A percentile compares a stretch with the other conserved stretches of the same genome.
phyloP scores from a whole-genome alignment of 2,329 filamentous ascomycete genomes.

The Beauveria medogensis region DNA sequence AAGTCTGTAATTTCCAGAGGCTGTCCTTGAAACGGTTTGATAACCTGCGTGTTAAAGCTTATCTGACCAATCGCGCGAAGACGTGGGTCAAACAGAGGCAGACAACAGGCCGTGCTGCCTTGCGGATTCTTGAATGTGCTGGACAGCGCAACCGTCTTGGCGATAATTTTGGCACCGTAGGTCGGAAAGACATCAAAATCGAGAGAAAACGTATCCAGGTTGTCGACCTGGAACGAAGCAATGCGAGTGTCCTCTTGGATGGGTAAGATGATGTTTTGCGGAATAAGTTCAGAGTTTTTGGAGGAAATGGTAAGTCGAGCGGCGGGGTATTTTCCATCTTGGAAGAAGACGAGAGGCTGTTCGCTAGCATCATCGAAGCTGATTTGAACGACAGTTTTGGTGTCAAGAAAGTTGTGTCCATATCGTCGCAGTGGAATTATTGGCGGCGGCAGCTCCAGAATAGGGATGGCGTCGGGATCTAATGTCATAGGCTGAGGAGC shows the following conservation, averaged over 20 bases:
- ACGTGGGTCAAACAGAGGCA: conserved; percentile 88
- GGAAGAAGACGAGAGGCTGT: conserved; percentile 84
- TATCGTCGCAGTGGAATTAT: conserved; percentile 93
- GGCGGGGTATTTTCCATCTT: conserved; percentile 92
- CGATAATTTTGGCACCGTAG: conserved; percentile 95
- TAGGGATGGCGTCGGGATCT: conserved; percentile 82
- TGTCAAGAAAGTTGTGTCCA: conserved; percentile 96
- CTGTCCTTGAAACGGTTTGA: conserved; percentile 89
- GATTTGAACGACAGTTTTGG: conserved; percentile 91
- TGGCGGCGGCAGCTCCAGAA: conserved; percentile 84
- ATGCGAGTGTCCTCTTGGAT: conserved; percentile 93
- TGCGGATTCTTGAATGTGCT: conserved; percentile 71
- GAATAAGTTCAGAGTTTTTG: conserved; percentile 91
- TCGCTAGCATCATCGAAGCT: conserved; percentile 74
- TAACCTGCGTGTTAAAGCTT: conserved; percentile 88
- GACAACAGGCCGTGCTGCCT: conserved; percentile 70
- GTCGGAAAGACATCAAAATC: conserved; percentile 98
- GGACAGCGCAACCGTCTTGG: conserved; percentile 85
- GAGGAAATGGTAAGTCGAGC: conserved; percentile 93
- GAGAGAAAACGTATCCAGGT: conserved; percentile 82
- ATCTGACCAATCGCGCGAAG: conserved; percentile 89
- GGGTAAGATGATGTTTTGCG: conserved; percentile 88
- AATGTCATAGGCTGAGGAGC: conserved; percentile 55
- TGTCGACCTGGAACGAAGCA: conserved; percentile 94
- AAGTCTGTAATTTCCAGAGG: conserved; percentile 96